A percentile compares a stretch with the other conserved stretches of the same genome.
phyloP scores from a whole-genome alignment of 371 early-diverging fungal genomes.

The Batrachochytrium dendrobatidis region DNA sequence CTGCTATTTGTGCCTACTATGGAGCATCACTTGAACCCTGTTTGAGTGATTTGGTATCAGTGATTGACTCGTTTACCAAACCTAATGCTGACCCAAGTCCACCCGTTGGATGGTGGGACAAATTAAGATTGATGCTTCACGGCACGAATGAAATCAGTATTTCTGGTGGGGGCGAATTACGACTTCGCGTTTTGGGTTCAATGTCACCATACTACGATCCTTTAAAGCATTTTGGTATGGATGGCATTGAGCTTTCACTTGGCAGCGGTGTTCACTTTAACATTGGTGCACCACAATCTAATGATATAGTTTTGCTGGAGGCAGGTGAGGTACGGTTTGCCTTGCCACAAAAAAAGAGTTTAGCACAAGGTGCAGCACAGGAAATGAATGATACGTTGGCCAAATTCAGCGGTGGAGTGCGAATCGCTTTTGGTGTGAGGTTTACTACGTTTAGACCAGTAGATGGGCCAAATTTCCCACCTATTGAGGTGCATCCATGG shows the following conservation, averaged over 20 bases:
- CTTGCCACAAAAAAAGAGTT: slow-evolving; percentile 10
- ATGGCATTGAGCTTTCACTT: slow-evolving; percentile 34
- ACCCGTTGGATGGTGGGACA: slow-evolving; percentile 73
- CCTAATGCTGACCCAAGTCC: slow-evolving; percentile 61
- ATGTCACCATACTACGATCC: slow-evolving; percentile 38
- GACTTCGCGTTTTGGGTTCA: slow-evolving; percentile 37
- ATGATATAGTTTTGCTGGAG: slow-evolving; percentile 35
- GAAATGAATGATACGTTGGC: slow-evolving; percentile 20
- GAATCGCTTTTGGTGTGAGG: slow-evolving; percentile 26
- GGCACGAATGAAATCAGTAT: slow-evolving; percentile 47
- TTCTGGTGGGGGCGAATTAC: slow-evolving; percentile 52
- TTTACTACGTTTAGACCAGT: slow-evolving; percentile 19
- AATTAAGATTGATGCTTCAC: slow-evolving; percentile 61
- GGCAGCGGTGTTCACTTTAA: slow-evolving; percentile 22
- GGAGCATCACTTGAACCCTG: slow-evolving; percentile 57
- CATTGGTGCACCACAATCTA: slow-evolving; percentile 3
- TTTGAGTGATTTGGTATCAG: slow-evolving; percentile 54
- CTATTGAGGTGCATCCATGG: neutral
- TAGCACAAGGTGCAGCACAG: neutral
- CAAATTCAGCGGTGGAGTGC: slow-evolving; percentile 38
- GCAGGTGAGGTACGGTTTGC: slow-evolving; percentile 34
- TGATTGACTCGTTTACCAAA: slow-evolving; percentile 56
- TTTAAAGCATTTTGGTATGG: slow-evolving; percentile 27
- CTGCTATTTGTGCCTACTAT: slow-evolving; percentile 41
- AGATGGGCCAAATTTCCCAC: neutral